phyloP scores from a whole-genome alignment of 352 stramenopile genomes.

The Phytophthora colocasiae region DNA sequence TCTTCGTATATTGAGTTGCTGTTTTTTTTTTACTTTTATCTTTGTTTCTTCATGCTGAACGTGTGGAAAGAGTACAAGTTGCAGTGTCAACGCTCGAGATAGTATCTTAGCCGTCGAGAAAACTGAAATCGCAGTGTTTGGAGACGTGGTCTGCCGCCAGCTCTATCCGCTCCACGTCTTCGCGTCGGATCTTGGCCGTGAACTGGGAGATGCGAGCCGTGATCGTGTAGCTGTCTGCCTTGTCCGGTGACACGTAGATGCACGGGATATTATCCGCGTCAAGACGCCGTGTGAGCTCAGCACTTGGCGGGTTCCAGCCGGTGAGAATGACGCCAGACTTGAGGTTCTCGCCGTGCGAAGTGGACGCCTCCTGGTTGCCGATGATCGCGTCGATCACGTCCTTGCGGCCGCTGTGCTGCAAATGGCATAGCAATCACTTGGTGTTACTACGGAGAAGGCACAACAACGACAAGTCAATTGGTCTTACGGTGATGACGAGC shows the following conservation, averaged over 20 bases:
- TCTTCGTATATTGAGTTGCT: conserved; percentile 27
- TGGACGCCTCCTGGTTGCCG: conserved; percentile 80
- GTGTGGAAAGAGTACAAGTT: conserved; percentile 19
- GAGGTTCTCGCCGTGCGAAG: conserved; percentile 72
- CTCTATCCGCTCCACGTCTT: conserved; percentile 78
- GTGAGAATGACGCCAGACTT: conserved; percentile 84
- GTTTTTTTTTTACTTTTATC: conserved; percentile 13
- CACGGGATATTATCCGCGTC: conserved; percentile 88
- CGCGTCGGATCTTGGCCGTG: conserved; percentile 81
- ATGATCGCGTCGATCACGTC: conserved; percentile 90
- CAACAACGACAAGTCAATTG: background rate
- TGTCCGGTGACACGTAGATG: conserved; percentile 87
- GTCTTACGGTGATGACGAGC: conserved; percentile 82
- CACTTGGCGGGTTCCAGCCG: conserved; percentile 79
- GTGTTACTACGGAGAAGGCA: background rate
- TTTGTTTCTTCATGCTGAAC: background rate
- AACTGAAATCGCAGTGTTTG: conserved; percentile 86
- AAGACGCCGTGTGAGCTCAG: conserved; percentile 67
- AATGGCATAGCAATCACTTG: conserved; percentile 12
- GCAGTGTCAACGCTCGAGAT: background rate
- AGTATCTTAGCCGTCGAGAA: conserved; percentile 50
- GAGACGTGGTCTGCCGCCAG: conserved; percentile 83
- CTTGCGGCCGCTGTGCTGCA: conserved; percentile 79
- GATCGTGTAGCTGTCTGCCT: conserved; percentile 89
- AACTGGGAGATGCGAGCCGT: conserved; percentile 82